phyloP scores from a whole-genome alignment of 2,329 filamentous ascomycete species.

The Sordariomycetes sp. region DNA sequence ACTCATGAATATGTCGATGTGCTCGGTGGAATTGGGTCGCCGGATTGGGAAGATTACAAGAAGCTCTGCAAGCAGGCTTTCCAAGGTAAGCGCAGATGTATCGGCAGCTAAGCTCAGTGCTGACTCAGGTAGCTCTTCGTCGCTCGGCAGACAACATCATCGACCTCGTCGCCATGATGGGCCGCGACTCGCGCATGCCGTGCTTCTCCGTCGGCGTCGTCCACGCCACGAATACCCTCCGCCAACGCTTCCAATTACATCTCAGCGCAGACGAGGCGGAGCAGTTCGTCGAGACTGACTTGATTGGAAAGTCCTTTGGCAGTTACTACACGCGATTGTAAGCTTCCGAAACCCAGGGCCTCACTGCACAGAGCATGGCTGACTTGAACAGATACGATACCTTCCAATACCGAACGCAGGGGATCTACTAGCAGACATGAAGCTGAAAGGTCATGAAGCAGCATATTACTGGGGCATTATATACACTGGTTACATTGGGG shows the following conservation, averaged over 20 bases:
- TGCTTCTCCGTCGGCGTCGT: constrained; percentile 69
- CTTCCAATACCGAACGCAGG: constrained; percentile 73
- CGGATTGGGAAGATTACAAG: constrained; percentile 69
- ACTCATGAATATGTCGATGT: constrained; percentile 83
- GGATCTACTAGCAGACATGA: constrained; percentile 52
- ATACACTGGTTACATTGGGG: no score
- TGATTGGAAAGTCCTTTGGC: constrained; percentile 72
- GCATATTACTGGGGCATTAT: no score
- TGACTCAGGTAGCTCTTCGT: constrained; percentile 48
- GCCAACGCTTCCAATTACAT: constrained; percentile 73
- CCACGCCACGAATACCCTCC: constrained; percentile 59
- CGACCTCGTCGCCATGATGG: constrained; percentile 78
- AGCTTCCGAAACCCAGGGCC: constrained; percentile 19
- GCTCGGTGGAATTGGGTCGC: constrained; percentile 61
- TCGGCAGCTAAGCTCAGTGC: background rate
- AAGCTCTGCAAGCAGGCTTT: constrained; percentile 75
- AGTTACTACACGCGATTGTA: constrained; percentile 83
- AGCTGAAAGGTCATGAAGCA: background rate
- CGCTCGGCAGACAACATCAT: constrained; percentile 74
- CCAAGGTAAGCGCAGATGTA: constrained; percentile 46
- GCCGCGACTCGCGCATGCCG: constrained; percentile 73
- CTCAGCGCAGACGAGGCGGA: constrained; percentile 76
- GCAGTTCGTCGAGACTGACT: constrained; percentile 69
- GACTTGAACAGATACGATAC: constrained; percentile 53
- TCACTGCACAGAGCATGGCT: constrained; percentile 7